phyloP scores from a whole-genome alignment of 2,329 filamentous ascomycete genomes.

The Diaporthe velutina region DNA sequence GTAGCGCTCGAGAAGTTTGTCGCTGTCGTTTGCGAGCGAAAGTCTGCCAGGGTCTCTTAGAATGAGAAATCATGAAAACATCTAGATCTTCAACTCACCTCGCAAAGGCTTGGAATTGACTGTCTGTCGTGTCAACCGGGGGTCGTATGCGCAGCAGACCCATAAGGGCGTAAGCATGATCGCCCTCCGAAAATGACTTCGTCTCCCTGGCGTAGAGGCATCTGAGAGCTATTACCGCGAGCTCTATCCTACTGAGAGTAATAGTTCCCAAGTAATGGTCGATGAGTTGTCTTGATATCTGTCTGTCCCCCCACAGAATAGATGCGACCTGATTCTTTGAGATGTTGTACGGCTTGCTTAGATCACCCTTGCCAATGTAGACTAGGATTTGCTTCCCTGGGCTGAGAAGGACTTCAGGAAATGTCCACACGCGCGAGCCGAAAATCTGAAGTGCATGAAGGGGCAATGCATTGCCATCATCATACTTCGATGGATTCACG shows the following conservation, averaged over 20 bases:
- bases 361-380: slow-evolving; percentile 45
- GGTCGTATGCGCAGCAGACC: slow-evolving; percentile 51
- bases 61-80: rapidly evolving
- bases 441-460: too few relatives aligned
- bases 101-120: slow-evolving; percentile 53
- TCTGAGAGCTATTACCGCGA: slow-evolving; percentile 47
- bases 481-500: slow-evolving; percentile 31
- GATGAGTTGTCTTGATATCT: slow-evolving; percentile 48
- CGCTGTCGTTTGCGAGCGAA: slow-evolving; percentile 52
- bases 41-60: slow-evolving; percentile 32
- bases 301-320: slow-evolving; percentile 47
- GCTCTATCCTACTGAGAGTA: slow-evolving; percentile 49
- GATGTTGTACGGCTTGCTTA: neutral
- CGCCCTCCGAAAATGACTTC: slow-evolving; percentile 45
- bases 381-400: slow-evolving; percentile 42
- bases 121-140: slow-evolving; percentile 49
- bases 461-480: too few relatives aligned
- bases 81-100: neutral
- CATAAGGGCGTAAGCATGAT: slow-evolving; percentile 54
- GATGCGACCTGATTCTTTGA: neutral
- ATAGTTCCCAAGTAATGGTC: slow-evolving; percentile 52
- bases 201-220: slow-evolving; percentile 49
- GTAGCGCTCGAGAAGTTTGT: slow-evolving; percentile 50
- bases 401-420: slow-evolving; percentile 47
- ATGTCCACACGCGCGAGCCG: slow-evolving; percentile 49